A percentile compares a stretch with the other conserved stretches of the same genome.
phyloP scores from a whole-genome alignment of 1,139 yeast species.

The Nematodospora anomalae region DNA sequence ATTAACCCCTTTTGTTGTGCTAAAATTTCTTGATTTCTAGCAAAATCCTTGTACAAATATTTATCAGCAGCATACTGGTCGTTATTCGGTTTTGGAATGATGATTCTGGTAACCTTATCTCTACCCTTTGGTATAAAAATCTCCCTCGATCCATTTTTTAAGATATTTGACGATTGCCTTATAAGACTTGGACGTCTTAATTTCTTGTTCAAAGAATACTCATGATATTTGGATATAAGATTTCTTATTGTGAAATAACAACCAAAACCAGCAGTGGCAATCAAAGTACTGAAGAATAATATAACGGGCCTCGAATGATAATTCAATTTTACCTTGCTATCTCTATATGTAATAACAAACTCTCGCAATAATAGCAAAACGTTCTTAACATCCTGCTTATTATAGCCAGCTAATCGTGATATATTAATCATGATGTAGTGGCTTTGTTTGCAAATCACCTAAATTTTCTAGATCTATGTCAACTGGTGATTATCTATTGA shows the following conservation, averaged over 20 bases:
- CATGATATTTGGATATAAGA: constrained; percentile 33
- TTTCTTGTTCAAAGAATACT: constrained; percentile 26
- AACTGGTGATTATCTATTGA: too few species aligned
- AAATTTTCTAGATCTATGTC: too few species aligned
- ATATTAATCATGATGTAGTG: constrained; percentile 30
- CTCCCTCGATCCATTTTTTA: constrained; percentile 57
- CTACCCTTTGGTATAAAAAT: constrained; percentile 55
- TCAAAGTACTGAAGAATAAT: constrained; percentile 42
- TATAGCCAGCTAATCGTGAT: constrained; percentile 37
- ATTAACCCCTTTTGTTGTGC: constrained; percentile 28
- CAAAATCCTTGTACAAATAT: constrained; percentile 56
- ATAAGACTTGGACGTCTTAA: constrained; percentile 40
- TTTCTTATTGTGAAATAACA: constrained; percentile 34
- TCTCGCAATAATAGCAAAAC: constrained; percentile 38
- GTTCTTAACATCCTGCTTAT: constrained; percentile 35
- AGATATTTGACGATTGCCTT: constrained; percentile 42
- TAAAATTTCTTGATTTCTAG: constrained; percentile 37
- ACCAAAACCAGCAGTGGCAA: constrained; percentile 48
- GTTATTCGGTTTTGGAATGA: constrained; percentile 57
- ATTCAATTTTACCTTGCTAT: constrained; percentile 42
- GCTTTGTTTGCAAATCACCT: constrained; percentile 1
- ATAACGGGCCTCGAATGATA: constrained; percentile 48
- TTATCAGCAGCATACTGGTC: constrained; percentile 71
- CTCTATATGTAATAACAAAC: constrained; percentile 36
- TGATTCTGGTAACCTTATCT: constrained; percentile 43